phyloP scores from a whole-genome alignment of 352 stramenopile genomes.

The Phytophthora podocarpi region DNA sequence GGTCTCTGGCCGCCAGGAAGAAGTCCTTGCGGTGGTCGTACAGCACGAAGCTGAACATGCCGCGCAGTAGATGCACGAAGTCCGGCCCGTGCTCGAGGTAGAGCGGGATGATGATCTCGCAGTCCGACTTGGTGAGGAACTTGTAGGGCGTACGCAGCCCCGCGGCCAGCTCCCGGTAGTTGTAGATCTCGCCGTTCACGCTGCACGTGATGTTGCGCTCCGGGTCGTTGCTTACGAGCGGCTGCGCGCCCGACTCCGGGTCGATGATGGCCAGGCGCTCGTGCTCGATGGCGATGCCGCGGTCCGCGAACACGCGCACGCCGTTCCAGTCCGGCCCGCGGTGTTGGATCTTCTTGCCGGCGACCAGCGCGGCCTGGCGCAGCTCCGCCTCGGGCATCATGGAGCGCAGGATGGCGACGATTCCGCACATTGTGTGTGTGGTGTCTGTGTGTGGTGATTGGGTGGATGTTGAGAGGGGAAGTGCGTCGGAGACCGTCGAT shows the following conservation, averaged over 20 bases:
- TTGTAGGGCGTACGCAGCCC: slow-evolving; percentile 89
- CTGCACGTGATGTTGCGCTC: slow-evolving; percentile 91
- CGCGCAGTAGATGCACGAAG: slow-evolving; percentile 93
- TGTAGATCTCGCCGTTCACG: slow-evolving; percentile 99
- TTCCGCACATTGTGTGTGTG: slow-evolving; percentile 99
- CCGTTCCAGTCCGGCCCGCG: slow-evolving; percentile 97
- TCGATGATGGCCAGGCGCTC: slow-evolving; percentile 99
- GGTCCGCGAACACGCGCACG: slow-evolving; percentile 78
- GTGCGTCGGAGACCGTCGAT: too few species aligned
- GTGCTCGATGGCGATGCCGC: slow-evolving; percentile 93
- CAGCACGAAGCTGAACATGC: slow-evolving; percentile 99
- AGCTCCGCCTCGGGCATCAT: slow-evolving; percentile 93
- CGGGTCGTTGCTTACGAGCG: slow-evolving; percentile 87
- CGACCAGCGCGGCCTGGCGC: slow-evolving; percentile 93
- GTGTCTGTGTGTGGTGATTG: too few species aligned
- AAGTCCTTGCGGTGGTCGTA: slow-evolving; percentile 95
- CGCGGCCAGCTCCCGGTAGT: slow-evolving; percentile 96
- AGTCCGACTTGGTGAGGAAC: slow-evolving; percentile 97
- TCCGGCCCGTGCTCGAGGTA: slow-evolving; percentile 92
- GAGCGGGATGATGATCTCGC: slow-evolving; percentile 97
- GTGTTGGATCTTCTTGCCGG: slow-evolving; percentile 96
- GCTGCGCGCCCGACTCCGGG: slow-evolving; percentile 95
- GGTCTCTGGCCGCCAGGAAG: slow-evolving; percentile 95
- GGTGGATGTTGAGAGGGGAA: too few species aligned
- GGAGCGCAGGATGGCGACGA: slow-evolving; percentile 98